Conservation (phyloP, 371 early-diverging fungal species). For the Amoeboaphelidium protococcarum region DNA sequence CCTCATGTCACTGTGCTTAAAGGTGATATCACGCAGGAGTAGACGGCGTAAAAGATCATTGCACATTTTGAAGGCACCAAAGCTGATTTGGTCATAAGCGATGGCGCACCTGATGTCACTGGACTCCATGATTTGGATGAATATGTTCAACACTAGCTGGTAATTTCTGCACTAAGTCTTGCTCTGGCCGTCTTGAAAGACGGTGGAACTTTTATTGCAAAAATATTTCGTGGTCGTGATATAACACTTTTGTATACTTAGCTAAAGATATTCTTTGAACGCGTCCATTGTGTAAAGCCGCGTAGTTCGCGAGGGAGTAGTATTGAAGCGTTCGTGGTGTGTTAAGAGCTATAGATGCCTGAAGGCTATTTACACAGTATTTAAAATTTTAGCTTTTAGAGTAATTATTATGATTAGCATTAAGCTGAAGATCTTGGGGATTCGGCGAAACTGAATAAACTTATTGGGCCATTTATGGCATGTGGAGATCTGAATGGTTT, state of each 20-base stretch:
- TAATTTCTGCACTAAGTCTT: constrained; percentile 80
- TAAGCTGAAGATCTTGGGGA: constrained; percentile 22
- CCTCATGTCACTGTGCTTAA: constrained; percentile 78
- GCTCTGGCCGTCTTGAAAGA: constrained; percentile 61
- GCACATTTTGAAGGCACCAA: constrained; percentile 55
- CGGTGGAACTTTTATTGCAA: constrained; percentile 84
- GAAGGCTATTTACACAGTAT: no score
- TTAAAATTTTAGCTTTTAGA: no score
- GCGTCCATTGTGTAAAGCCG: constrained; percentile 77
- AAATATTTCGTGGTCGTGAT: constrained; percentile 87
- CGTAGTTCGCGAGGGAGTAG: constrained; percentile 74
- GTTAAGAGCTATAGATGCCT: constrained; percentile 2
- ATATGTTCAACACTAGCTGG: constrained; percentile 86
- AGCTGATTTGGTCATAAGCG: constrained; percentile 89
- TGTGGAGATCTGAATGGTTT: constrained; percentile 45
- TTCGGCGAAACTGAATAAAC: constrained; percentile 36
- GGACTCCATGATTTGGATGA: constrained; percentile 98
- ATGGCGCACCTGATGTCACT: constrained; percentile 97
- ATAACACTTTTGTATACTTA: constrained; percentile 66
- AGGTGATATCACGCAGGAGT: constrained; percentile 92
- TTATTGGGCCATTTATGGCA: constrained; percentile 65
- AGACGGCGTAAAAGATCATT: constrained; percentile 70
- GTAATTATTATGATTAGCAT: no score
- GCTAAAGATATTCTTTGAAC: constrained; percentile 64
- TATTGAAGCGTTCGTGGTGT: constrained; percentile 29